phyloP scores from a whole-genome alignment of 2,329 filamentous ascomycete genomes.

The Trichoderma lentiforme region DNA sequence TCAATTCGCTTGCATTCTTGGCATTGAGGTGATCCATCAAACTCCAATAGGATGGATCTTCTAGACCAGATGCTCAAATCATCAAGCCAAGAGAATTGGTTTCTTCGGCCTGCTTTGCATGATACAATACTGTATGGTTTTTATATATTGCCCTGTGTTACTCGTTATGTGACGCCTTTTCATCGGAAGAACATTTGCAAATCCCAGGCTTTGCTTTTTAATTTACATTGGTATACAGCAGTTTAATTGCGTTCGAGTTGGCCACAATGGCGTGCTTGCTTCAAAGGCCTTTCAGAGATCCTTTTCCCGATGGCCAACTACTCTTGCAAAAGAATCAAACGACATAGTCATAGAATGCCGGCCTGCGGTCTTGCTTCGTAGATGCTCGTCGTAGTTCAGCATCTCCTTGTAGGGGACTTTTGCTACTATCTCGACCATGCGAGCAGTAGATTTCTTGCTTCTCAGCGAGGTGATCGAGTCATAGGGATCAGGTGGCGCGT shows the following conservation, averaged over 20 bases:
- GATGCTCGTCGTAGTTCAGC: slow-evolving; percentile 87
- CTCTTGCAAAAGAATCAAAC: slow-evolving; percentile 55
- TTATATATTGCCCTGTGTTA: not conserved
- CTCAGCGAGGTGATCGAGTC: slow-evolving; percentile 56
- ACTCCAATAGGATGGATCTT: not conserved
- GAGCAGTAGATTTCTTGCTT: slow-evolving; percentile 47
- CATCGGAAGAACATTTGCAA: not conserved
- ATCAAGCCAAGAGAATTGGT: not conserved
- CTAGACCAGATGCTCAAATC: not conserved
- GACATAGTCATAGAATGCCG: slow-evolving; percentile 61
- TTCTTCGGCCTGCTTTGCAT: not conserved
- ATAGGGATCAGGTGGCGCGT: slow-evolving; percentile 84
- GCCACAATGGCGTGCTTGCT: not conserved
- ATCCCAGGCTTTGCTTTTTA: not conserved
- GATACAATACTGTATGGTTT: not conserved
- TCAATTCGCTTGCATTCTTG: not conserved
- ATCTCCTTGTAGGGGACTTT: slow-evolving; percentile 94
- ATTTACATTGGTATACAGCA: not conserved
- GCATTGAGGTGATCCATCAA: not conserved
- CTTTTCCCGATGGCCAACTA: slow-evolving; percentile 54
- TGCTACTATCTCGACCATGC: slow-evolving; percentile 68
- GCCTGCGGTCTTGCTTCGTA: slow-evolving; percentile 84
- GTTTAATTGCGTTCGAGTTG: not conserved
- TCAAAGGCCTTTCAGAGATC: slow-evolving; percentile 30
- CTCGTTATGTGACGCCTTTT: not conserved